Evolutionary conservation across 306 rosid species (phyloP).

Genomic region (Trifolium fragiferum): DNA sequence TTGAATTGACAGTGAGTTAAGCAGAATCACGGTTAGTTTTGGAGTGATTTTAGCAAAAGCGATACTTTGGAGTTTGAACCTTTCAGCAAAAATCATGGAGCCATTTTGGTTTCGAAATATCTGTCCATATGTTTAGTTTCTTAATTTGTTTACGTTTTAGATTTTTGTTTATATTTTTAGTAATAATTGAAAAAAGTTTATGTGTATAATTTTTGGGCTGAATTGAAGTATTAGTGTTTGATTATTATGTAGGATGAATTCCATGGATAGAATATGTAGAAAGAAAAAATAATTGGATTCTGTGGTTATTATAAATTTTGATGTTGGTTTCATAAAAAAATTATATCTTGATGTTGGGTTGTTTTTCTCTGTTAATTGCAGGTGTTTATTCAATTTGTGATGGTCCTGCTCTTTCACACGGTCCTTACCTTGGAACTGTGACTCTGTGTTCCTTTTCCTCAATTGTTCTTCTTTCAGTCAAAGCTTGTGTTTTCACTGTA

Average conservation of each 20-base stretch:
- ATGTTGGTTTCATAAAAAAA: not conserved
- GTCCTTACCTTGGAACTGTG: constrained; percentile 96
- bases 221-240: not conserved
- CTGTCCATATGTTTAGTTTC: not conserved
- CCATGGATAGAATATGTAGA: not conserved
- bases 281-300: not conserved
- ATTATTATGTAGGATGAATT: not conserved
- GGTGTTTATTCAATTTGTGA: constrained; percentile 95
- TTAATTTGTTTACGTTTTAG: not conserved
- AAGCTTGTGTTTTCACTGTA: constrained; percentile 83
- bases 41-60: not conserved
- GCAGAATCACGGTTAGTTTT: not conserved
- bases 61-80: not conserved
- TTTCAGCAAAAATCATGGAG: not conserved
- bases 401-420: constrained; percentile 84
- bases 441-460: constrained; percentile 76
- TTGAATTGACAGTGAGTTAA: not conserved
- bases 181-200: not conserved
- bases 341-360: constrained; percentile 7
- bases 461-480: constrained; percentile 77
- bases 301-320: constrained; percentile 1
- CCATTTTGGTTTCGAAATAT: not conserved
- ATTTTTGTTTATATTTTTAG: not conserved
- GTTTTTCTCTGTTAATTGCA: constrained; percentile 44
- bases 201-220: not conserved